Evolutionary conservation across 305 asterid species (phyloP).

Genomic region (Nicotiana rustica): DNA sequence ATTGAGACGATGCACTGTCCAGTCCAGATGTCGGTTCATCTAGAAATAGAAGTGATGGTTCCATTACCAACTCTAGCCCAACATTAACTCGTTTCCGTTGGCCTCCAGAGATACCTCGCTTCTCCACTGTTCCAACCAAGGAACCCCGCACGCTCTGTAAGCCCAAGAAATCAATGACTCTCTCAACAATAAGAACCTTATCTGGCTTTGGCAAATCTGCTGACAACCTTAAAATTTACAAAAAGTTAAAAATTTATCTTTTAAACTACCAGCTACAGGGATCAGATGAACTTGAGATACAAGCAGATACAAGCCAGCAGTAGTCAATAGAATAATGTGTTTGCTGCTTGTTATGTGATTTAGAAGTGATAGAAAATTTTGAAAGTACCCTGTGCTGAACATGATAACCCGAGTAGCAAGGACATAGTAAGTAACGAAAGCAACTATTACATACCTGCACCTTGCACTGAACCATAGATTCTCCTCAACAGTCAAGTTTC

Average conservation of each 20-base stretch:
- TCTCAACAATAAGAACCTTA: slow-evolving; percentile 88
- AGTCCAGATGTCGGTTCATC: slow-evolving; percentile 98
- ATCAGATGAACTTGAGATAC: slow-evolving; percentile 35
- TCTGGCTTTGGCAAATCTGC: slow-evolving; percentile 90
- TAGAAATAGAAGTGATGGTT: slow-evolving; percentile 87
- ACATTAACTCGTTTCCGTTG: slow-evolving; percentile 98
- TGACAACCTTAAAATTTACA: slow-evolving; percentile 71
- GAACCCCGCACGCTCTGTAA: slow-evolving; percentile 85
- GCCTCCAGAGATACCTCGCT: slow-evolving; percentile 97
- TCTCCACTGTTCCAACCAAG: slow-evolving; percentile 95
- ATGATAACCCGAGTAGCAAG: slow-evolving; percentile 11
- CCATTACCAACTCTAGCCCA: slow-evolving; percentile 96
- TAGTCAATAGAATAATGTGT: slow-evolving; percentile 30
- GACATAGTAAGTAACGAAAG: slow-evolving; percentile 16
- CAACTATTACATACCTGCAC: slow-evolving; percentile 74
- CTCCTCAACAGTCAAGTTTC: slow-evolving; percentile 96
- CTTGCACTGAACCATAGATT: slow-evolving; percentile 96
- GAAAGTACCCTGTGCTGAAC: not conserved
- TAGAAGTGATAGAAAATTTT: slow-evolving; percentile 18
- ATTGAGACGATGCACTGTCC: slow-evolving; percentile 95
- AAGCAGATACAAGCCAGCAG: slow-evolving; percentile 40
- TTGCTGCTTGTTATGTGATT: not conserved
- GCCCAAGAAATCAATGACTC: slow-evolving; percentile 91
- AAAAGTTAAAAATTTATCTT: slow-evolving; percentile 44
- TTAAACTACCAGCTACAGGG: slow-evolving; percentile 6